Evolutionary conservation across 768 basidiomycete species (phyloP), one percentile per base, ranked within the genome.

Genomic region (Lentinus brumalis): DNA sequence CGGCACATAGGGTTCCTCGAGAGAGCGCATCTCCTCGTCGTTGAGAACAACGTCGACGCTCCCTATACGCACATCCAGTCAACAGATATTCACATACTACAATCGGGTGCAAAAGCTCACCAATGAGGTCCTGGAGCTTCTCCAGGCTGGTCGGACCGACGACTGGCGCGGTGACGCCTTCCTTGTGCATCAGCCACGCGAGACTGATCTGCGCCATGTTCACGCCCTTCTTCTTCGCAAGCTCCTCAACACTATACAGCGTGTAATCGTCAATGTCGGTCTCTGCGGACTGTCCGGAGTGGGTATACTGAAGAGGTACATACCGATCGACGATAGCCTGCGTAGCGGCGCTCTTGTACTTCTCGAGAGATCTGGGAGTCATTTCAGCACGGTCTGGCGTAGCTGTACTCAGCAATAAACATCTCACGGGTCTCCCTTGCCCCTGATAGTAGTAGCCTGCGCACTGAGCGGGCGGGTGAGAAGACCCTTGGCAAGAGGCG

Each of bases 1-100:
- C 1, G 84, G 75, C 55, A 69, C 47, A 74, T 89, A 88, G 0
- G 81, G 79, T 62, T 83, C 80, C 59, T 82, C 80, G 1, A 63
- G 30, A 15, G 8, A 42, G 41, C 78, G 73, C 45, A 72, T 67
- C 66, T 83, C 83, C 16, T 82, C 82, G 26, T 71, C 67, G 0
- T 73, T 76, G 54, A 84, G 69, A 53, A 73, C 67, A 2, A 75
- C 44, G 8, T 61, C 31, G 31, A 61, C 16, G 18, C 40, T 56
- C 5, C 51, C 66, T 59, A 61, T n/a, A 63, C 11, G 55, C 1
- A 63, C 59, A 21, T 53, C 64, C 42, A 21, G 21, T 21, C 15
- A 44, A 16, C 1, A 6, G 1, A 35, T 35, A 1, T 35, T 3
- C 35, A 35, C 21, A 35, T 11, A 35, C 1, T 7, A 11, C 35